phyloP scores from a whole-genome alignment of 1,284 basidiomycete genomes.

The Ganoderma meredithae region DNA sequence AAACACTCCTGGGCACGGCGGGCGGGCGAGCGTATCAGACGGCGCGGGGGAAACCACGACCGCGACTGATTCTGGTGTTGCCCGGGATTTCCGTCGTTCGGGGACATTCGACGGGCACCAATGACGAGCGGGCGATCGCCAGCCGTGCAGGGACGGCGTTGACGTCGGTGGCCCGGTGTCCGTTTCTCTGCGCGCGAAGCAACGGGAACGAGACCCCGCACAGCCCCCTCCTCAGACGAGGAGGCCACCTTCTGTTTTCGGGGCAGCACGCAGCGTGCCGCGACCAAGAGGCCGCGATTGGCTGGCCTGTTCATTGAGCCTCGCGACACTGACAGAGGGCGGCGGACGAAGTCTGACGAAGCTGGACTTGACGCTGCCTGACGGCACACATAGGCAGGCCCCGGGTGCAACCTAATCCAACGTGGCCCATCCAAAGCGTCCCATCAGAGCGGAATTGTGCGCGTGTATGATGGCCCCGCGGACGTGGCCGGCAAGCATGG shows the following conservation, averaged over 20 bases:
- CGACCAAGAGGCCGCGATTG: not conserved
- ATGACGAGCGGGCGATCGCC: not conserved
- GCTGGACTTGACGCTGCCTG: constrained; percentile 1
- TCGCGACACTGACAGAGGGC: not conserved
- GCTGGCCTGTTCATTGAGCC: not conserved
- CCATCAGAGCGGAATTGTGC: constrained; percentile 7
- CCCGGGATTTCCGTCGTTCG: not conserved
- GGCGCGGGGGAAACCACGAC: not conserved
- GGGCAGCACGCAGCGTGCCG: not conserved
- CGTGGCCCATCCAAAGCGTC: constrained; percentile 17
- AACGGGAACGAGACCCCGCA: not conserved
- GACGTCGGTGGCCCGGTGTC: not conserved
- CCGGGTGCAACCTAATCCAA: constrained; percentile 27
- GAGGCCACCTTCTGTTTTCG: not conserved
- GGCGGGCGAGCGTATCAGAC: not conserved
- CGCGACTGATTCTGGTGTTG: not conserved
- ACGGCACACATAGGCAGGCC: constrained; percentile 21
- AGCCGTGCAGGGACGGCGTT: too few species aligned
- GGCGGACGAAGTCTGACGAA: not conserved
- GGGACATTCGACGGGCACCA: not conserved
- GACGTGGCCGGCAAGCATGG: not conserved
- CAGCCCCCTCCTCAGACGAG: not conserved
- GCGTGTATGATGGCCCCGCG: not conserved
- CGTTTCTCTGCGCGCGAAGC: not conserved
- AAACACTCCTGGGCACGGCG: not conserved